Evolutionary conservation across 495 filamentous ascomycete species (phyloP).

Genomic region (Penicillium ochrochloron): DNA sequence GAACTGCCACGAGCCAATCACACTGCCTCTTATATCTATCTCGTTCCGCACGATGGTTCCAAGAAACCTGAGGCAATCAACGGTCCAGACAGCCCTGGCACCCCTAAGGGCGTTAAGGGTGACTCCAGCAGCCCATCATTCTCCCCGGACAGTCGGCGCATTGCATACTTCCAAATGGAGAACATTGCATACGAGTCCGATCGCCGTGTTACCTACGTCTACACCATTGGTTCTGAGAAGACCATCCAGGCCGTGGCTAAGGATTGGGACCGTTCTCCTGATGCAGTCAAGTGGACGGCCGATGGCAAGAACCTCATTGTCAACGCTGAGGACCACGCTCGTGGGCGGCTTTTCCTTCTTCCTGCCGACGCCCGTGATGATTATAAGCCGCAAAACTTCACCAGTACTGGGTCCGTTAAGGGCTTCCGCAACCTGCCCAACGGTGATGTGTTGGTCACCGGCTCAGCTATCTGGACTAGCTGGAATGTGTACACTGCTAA

Average conservation of each 20-base stretch:
- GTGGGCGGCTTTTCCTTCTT: slow-evolving; percentile 37
- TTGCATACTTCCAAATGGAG: slow-evolving; percentile 51
- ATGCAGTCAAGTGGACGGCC: slow-evolving; percentile 39
- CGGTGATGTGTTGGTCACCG: slow-evolving; percentile 40
- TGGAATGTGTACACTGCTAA: slow-evolving; percentile 42
- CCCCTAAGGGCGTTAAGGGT: slow-evolving; percentile 36
- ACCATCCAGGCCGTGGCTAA: slow-evolving; percentile 39
- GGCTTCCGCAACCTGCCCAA: slow-evolving; percentile 40
- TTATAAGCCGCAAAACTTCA: slow-evolving; percentile 41
- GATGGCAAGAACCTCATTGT: slow-evolving; percentile 40
- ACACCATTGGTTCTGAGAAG: slow-evolving; percentile 35
- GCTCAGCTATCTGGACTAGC: slow-evolving; percentile 38
- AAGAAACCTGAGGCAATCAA: slow-evolving; percentile 39
- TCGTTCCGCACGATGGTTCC: slow-evolving; percentile 44
- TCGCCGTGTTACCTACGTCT: slow-evolving; percentile 39
- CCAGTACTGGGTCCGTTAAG: slow-evolving; percentile 29
- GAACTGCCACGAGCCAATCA: slow-evolving; percentile 44
- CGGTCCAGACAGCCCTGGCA: slow-evolving; percentile 35
- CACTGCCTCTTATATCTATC: slow-evolving; percentile 46
- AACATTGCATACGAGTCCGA: slow-evolving; percentile 43
- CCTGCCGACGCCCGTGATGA: slow-evolving; percentile 36
- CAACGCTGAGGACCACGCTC: slow-evolving; percentile 38
- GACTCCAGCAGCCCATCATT: slow-evolving; percentile 42
- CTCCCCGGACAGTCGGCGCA: slow-evolving; percentile 41
- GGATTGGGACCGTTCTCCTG: slow-evolving; percentile 48